Percentiles rank a stretch among this genome's conserved stretches.
These are phyloP conservation scores for Candida ulmi DNA, from an alignment of 805 yeast species.

Conservation along the genomic window DNA sequence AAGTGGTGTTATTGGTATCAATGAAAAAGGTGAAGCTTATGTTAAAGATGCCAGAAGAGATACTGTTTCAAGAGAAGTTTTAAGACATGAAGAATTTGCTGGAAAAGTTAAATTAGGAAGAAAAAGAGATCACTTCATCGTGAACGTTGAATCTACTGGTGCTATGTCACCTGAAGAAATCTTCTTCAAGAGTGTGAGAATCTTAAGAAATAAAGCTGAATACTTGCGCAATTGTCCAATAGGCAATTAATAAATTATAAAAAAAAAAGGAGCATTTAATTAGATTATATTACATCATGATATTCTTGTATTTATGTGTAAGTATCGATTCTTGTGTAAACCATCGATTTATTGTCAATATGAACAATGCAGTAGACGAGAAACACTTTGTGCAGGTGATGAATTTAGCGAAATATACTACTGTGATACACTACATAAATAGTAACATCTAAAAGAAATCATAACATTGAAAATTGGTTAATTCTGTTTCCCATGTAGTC, in stretches of 20 bases:
- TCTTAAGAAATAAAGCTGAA: conserved; percentile 79
- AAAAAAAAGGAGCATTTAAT: too few species aligned
- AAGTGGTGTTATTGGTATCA: conserved; percentile 81
- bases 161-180: conserved; percentile 97
- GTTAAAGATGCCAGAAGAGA: conserved; percentile 91
- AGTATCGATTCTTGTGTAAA: too few species aligned
- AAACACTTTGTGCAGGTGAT: too few species aligned
- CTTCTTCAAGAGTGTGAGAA: conserved; percentile 83
- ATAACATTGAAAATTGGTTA: conserved; percentile 5
- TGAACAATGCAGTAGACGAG: too few species aligned
- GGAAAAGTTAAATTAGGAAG: conserved; percentile 91
- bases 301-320: too few species aligned
- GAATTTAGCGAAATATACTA: too few species aligned
- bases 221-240: conserved; percentile 76
- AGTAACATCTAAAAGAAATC: conserved; percentile 9
- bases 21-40: conserved; percentile 60
- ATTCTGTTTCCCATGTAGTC: conserved; percentile 11
- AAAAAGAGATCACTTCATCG: conserved; percentile 86
- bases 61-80: conserved; percentile 94
- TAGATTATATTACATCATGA: too few species aligned
- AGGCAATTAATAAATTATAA: conserved; percentile 27
- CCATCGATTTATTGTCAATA: too few species aligned
- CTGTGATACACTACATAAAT: too few species aligned
- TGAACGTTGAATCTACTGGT: conserved; percentile 91
- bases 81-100: conserved; percentile 86